Conservation (phyloP, 164 flowering plant species). For the Cinnamomum chago region DNA sequence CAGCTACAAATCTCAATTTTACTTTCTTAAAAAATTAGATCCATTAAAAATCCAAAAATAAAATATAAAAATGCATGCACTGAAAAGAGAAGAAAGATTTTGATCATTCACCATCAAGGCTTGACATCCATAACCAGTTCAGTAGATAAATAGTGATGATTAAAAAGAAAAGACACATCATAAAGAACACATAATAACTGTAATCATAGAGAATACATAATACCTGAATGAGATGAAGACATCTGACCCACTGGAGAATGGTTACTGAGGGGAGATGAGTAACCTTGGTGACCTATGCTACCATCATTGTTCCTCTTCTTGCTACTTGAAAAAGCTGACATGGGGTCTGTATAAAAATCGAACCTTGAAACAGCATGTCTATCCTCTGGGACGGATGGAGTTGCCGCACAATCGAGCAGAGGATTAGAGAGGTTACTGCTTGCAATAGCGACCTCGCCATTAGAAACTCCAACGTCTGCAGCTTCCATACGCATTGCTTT, state of each 20-base stretch:
- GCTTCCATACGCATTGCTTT: constrained; percentile 73
- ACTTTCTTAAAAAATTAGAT: neutral
- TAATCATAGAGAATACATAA: neutral
- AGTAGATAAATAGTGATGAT: no score
- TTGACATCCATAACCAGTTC: neutral
- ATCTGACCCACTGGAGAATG: neutral
- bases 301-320: constrained; percentile 23
- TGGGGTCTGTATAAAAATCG: constrained; percentile 80
- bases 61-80: neutral
- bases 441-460: constrained; percentile 6
- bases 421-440: constrained; percentile 51
- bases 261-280: neutral
- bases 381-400: neutral
- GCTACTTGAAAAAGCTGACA: constrained; percentile 62
- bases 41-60: neutral
- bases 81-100: neutral
- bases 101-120: neutral
- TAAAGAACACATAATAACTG: neutral
- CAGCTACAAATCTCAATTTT: neutral
- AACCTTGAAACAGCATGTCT: constrained; percentile 42
- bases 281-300: neutral
- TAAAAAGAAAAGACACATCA: no score
- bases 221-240: constrained; percentile 1
- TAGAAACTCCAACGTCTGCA: constrained; percentile 30
- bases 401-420: constrained; percentile 33